Conservation (phyloP, 257 asterid genomes). For the Solanum chiquidenum region DNA sequence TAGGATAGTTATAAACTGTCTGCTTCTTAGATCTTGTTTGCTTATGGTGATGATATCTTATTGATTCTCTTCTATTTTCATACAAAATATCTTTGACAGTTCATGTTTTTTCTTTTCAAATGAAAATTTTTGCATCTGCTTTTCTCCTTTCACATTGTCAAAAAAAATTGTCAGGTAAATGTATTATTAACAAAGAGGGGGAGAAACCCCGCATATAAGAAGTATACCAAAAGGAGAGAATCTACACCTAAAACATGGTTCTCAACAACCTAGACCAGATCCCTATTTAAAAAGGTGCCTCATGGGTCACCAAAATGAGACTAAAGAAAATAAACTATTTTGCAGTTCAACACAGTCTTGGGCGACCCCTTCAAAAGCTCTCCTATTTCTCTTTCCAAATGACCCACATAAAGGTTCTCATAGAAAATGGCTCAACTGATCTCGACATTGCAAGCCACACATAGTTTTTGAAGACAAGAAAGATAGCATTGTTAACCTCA, state of each 20-base stretch:
- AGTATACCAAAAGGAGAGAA: neutral
- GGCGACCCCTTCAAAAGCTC: neutral
- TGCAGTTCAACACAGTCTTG: neutral
- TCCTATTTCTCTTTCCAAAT: neutral
- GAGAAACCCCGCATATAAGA: neutral
- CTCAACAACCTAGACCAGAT: neutral
- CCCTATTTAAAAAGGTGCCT: neutral
- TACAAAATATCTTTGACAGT: neutral
- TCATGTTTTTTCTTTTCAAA: neutral
- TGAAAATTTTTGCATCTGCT: neutral
- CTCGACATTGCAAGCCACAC: neutral
- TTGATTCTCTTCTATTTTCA: neutral
- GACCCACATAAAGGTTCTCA: neutral
- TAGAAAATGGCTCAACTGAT: neutral
- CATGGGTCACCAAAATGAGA: neutral
- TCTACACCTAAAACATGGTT: neutral
- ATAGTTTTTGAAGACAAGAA: neutral
- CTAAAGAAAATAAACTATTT: neutral
- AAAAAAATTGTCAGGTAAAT: neutral
- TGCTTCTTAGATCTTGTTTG: neutral
- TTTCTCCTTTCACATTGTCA: neutral
- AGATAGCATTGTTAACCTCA: neutral
- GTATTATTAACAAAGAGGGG: neutral
- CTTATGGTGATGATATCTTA: neutral
- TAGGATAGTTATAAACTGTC: neutral